Evolutionary conservation across 345 rosid species (phyloP).

Genomic region (Isatis tinctoria): DNA sequence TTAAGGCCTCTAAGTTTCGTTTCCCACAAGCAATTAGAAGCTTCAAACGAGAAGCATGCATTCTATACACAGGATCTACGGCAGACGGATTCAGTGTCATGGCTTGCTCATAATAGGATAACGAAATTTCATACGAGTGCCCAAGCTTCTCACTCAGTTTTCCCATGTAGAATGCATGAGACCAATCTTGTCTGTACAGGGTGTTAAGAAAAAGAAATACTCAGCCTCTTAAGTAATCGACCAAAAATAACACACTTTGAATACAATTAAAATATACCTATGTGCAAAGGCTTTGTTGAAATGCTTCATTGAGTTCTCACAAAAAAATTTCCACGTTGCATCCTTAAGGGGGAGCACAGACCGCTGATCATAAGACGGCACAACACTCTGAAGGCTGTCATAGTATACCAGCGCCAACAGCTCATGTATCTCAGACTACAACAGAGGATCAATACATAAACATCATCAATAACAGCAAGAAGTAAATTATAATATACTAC

Average conservation of each 20-base stretch:
- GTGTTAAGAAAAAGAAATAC: background rate
- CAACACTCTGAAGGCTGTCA: slow-evolving; percentile 98
- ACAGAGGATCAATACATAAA: slow-evolving; percentile 28
- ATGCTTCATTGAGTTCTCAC: slow-evolving; percentile 84
- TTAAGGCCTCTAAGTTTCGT: slow-evolving; percentile 60
- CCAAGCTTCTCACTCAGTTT: slow-evolving; percentile 93
- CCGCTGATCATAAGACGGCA: slow-evolving; percentile 87
- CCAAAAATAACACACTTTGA: slow-evolving; percentile 11
- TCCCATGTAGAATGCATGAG: slow-evolving; percentile 95
- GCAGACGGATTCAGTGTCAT: slow-evolving; percentile 76
- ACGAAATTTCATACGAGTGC: slow-evolving; percentile 53
- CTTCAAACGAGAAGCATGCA: slow-evolving; percentile 95
- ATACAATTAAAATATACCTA: slow-evolving; percentile 45
- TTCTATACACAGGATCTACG: slow-evolving; percentile 92
- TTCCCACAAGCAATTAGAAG: slow-evolving; percentile 64
- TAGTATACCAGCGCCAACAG: slow-evolving; percentile 92
- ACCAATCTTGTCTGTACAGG: slow-evolving; percentile 84
- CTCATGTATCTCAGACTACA: slow-evolving; percentile 89
- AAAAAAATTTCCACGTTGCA: slow-evolving; percentile 65
- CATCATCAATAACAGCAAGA: slow-evolving; percentile 24
- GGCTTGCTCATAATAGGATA: slow-evolving; percentile 75
- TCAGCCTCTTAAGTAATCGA: slow-evolving; percentile 1
- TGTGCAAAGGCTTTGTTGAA: slow-evolving; percentile 80
- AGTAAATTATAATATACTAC: background rate
- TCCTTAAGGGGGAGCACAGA: slow-evolving; percentile 72